phyloP scores from a whole-genome alignment of 371 early-diverging fungal species.

The Mucor piriformis region DNA sequence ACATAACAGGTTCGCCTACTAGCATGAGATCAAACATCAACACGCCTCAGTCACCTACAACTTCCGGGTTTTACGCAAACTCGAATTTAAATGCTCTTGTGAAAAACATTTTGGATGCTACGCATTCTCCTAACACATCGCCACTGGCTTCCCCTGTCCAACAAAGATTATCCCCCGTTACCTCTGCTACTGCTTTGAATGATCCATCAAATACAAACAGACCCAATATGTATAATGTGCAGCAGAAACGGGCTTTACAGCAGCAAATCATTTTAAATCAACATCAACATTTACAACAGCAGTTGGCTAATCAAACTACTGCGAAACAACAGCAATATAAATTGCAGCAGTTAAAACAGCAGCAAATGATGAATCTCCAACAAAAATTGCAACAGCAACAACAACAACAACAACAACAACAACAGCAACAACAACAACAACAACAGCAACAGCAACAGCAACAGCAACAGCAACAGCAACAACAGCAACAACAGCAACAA shows the following conservation, averaged over 20 bases:
- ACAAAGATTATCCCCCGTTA: neutral
- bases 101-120: neutral
- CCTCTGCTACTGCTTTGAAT: neutral
- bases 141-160: neutral
- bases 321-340: too few species aligned
- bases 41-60: neutral
- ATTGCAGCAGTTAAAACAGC: neutral
- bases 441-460: slow-evolving; percentile 10
- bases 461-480: slow-evolving; percentile 1
- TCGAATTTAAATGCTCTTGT: neutral
- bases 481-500: slow-evolving; percentile 6
- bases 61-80: neutral
- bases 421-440: neutral
- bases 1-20: neutral
- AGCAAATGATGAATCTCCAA: neutral
- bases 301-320: neutral
- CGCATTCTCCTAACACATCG: neutral
- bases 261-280: slow-evolving; percentile 2
- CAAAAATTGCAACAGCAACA: neutral
- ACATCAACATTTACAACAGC: neutral
- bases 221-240: neutral
- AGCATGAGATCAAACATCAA: neutral
- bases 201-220: neutral
- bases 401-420: slow-evolving; percentile 1
- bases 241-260: slow-evolving; percentile 1